A percentile compares a stretch with the other conserved stretches of the same genome.
These are phyloP conservation scores for Whalleya microplaca DNA, from an alignment of 2,329 filamentous ascomycete genomes.

Conservation along the genomic window DNA sequence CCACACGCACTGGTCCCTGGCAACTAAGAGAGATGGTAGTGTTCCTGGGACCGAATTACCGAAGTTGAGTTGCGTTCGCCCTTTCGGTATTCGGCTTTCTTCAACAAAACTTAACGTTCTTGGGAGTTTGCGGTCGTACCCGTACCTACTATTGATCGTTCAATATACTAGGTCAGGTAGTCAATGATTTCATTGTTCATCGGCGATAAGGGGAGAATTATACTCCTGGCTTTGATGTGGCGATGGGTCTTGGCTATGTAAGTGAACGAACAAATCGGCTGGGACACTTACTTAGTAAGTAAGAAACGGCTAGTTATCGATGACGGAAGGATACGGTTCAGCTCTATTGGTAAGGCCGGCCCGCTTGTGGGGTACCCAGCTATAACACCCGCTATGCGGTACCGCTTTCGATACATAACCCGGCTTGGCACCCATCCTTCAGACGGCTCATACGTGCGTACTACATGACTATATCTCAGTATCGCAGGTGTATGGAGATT, in stretches of 20 bases:
- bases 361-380: slow-evolving; percentile 12
- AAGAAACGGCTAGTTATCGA: slow-evolving; percentile 15
- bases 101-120: background rate
- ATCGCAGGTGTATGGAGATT: too few species aligned
- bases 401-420: slow-evolving; percentile 11
- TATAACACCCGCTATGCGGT: background rate
- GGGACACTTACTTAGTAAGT: background rate
- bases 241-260: background rate
- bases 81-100: background rate
- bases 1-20: background rate
- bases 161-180: too few species aligned
- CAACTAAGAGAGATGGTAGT: background rate
- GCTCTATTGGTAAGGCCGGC: slow-evolving; percentile 6
- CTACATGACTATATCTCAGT: background rate
- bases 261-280: background rate
- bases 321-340: slow-evolving; percentile 13
- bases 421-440: slow-evolving; percentile 11
- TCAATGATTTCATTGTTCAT: background rate
- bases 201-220: background rate
- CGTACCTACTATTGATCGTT: too few species aligned
- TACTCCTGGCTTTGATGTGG: background rate
- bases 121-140: too few species aligned
- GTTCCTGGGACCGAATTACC: background rate
- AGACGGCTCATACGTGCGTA: background rate
- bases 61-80: background rate